These are phyloP conservation scores for Microstroma glucosiphilum DNA, from an alignment of 1,284 basidiomycete species.

Conservation along the genomic window DNA sequence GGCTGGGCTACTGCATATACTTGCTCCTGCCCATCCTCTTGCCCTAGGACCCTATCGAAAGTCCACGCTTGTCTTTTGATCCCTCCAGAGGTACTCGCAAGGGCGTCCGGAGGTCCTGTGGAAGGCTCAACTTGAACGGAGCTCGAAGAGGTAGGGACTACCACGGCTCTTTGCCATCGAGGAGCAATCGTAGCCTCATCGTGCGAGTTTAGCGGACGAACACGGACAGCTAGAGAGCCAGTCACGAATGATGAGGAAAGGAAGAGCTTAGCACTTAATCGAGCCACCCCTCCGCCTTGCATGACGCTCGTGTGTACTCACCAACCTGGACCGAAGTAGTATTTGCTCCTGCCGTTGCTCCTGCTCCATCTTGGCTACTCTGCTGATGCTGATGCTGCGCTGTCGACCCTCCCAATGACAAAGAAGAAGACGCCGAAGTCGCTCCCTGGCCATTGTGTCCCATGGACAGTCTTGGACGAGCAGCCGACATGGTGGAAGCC, in stretches of 20 bases:
- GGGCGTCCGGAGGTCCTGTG: conserved; percentile 29
- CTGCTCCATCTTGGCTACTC: conserved; percentile 7
- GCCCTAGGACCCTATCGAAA: conserved; percentile 88
- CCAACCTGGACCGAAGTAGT: conserved; percentile 13
- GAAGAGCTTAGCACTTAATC: neutral
- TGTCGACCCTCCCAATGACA: neutral
- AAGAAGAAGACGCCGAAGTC: neutral
- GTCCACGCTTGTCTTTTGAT: conserved; percentile 69
- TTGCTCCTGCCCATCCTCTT: conserved; percentile 71
- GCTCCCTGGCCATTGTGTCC: neutral
- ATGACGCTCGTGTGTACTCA: conserved; percentile 8
- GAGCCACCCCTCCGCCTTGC: neutral
- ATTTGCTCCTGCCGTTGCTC: conserved; percentile 7
- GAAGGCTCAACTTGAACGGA: conserved; percentile 32
- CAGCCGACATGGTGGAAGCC: too few species aligned
- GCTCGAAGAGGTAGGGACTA: conserved; percentile 58
- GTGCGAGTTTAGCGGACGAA: conserved; percentile 76
- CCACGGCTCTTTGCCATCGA: conserved; percentile 83
- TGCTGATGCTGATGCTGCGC: neutral
- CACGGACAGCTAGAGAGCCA: conserved; percentile 67
- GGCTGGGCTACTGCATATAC: conserved; percentile 77
- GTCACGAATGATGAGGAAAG: conserved; percentile 1
- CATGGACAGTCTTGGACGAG: neutral
- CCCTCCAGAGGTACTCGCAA: conserved; percentile 55
- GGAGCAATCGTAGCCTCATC: conserved; percentile 74